A percentile compares a stretch with the other conserved stretches of the same genome.
These are phyloP conservation scores for Aspergillus hortae DNA, from an alignment of 2,329 filamentous ascomycete genomes.

Conservation along the genomic window DNA sequence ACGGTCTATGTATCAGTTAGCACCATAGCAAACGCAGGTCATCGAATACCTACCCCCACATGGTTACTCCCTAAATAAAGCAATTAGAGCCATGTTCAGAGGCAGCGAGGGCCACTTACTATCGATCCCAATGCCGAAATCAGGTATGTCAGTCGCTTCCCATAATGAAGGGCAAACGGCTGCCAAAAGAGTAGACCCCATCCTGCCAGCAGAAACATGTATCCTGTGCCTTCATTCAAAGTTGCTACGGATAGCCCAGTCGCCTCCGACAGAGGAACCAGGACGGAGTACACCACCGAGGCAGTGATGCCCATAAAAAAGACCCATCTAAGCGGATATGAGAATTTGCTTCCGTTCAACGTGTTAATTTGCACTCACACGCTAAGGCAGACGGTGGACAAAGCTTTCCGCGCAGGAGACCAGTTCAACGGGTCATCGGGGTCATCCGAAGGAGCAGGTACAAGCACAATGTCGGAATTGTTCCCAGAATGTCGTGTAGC, in stretches of 20 bases:
- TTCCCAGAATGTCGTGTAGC: constrained; percentile 29
- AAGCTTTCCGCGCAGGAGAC: constrained; percentile 40
- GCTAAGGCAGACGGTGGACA: constrained; percentile 42
- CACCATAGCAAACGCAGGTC: background rate
- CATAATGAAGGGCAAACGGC: constrained; percentile 45
- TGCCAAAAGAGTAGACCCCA: constrained; percentile 50
- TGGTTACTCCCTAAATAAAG: constrained; percentile 15
- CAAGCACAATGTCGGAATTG: constrained; percentile 37
- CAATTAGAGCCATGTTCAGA: constrained; percentile 2
- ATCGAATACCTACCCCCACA: constrained; percentile 29
- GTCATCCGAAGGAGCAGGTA: constrained; percentile 43
- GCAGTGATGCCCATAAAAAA: constrained; percentile 34
- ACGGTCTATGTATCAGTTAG: constrained; percentile 21
- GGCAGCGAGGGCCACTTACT: constrained; percentile 17
- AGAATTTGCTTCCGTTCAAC: too few relatives aligned
- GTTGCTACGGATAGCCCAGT: constrained; percentile 33
- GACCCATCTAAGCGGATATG: constrained; percentile 29
- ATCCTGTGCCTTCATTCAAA: constrained; percentile 39
- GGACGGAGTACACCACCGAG: constrained; percentile 39
- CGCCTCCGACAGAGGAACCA: constrained; percentile 33
- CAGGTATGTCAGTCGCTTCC: constrained; percentile 35
- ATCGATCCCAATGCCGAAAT: constrained; percentile 30
- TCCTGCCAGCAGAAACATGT: constrained; percentile 41
- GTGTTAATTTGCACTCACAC: constrained; percentile 25
- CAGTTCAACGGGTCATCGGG: constrained; percentile 49